Base-by-base conservation (phyloP, 139 green algal species). In the Edaphochlamys debaryana region DNA sequence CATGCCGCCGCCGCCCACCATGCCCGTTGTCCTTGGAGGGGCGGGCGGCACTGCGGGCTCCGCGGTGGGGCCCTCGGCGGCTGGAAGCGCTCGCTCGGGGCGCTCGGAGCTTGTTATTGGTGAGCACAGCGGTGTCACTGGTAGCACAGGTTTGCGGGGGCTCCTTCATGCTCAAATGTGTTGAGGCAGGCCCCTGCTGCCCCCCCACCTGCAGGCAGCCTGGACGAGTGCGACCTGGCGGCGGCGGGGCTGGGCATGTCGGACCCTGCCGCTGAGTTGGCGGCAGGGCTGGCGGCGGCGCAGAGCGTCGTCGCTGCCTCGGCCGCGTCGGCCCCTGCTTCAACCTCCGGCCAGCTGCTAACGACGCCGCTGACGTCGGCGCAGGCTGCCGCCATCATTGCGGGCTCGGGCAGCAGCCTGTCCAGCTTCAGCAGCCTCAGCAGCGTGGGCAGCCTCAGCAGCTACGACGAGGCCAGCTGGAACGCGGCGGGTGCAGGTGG, bases 1-100 rank as follows among this genome's bases (percentile, higher is more conserved):
- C 1, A 19, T 36, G 36, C 56, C 58, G 73, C 73, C 73, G 73
- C 73, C 73, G 73, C 73, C 73, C 19, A 80, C 73, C 37, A 69
- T 56, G 73, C 56, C 54, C 20, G 73, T 80, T 38, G 11, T 80
- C 38, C 23, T 80, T 40, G 37, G 72, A 23, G 56, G 56, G 56
- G 56, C 56, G 50, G 50, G 50, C 50, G 50, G 20, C 50, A 3
- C 50, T 17, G 50, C 25, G n/a, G n/a, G n/a, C n/a, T n/a, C n/a
- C n/a, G n/a, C n/a, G n/a, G n/a, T n/a, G n/a, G n/a, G n/a, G n/a
- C n/a, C n/a, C n/a, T n/a, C n/a, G n/a, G n/a, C n/a, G n/a, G n/a
- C n/a, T n/a, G n/a, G n/a, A n/a, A n/a, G n/a, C n/a, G n/a, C n/a
- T n/a, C n/a, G n/a, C 34, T 23, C 6, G 6, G 7, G 1, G 1